Evolutionary conservation across 208 protist species (phyloP).

Genomic region (Crithidia expoeki): DNA sequence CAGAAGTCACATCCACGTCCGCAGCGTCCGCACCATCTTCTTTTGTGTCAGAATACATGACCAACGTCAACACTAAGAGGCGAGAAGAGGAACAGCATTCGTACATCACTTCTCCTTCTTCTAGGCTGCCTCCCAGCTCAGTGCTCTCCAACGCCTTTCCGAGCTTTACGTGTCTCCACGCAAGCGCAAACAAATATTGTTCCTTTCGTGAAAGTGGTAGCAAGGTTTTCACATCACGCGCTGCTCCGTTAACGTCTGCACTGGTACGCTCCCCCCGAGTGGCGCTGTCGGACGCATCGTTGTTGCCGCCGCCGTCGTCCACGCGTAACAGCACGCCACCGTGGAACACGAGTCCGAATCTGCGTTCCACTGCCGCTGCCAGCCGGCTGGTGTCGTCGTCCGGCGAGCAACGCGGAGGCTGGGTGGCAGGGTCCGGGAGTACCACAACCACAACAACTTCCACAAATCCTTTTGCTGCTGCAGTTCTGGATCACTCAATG

Average conservation of each 20-base stretch:
- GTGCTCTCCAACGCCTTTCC: constrained; percentile 6
- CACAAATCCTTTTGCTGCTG: too few species aligned
- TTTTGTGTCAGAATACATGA: not conserved
- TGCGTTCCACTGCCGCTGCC: constrained; percentile 13
- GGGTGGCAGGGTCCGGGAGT: too few species aligned
- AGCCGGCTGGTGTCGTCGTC: not conserved
- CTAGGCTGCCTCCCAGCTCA: not conserved
- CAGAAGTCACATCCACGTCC: not conserved
- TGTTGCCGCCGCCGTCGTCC: not conserved
- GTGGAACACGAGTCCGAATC: constrained; percentile 15
- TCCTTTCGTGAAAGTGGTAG: not conserved
- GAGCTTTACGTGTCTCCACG: not conserved
- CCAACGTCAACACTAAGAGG: not conserved
- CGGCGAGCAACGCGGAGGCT: too few species aligned
- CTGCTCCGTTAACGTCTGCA: not conserved
- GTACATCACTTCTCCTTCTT: not conserved
- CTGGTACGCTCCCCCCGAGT: constrained; percentile 15
- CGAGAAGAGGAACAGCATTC: not conserved
- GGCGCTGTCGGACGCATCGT: not conserved
- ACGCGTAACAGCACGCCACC: constrained; percentile 1
- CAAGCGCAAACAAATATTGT: not conserved
- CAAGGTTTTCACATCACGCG: not conserved
- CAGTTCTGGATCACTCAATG: too few species aligned
- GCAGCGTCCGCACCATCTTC: not conserved
- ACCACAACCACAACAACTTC: too few species aligned